These are phyloP conservation scores for Jacaranda copaia DNA, from an alignment of 257 asterid species.

Conservation along the genomic window DNA sequence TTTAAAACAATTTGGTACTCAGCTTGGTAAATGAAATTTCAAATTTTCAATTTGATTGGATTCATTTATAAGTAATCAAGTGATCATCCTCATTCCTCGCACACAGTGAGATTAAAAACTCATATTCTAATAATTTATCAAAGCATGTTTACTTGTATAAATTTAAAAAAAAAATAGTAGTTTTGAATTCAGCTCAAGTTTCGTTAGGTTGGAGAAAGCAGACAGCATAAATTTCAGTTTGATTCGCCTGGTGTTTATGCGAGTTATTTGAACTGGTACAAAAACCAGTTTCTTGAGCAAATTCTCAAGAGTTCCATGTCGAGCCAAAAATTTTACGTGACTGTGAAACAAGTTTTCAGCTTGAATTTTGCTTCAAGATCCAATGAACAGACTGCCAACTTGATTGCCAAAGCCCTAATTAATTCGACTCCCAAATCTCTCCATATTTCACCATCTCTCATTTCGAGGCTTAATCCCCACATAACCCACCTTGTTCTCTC, in stretches of 20 bases:
- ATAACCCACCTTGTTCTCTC: constrained; percentile 62
- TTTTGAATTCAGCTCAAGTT: too few relatives aligned
- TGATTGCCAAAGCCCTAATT: constrained; percentile 60
- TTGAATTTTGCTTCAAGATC: constrained; percentile 43
- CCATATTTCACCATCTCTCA: constrained; percentile 44
- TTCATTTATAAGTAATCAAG: too few relatives aligned
- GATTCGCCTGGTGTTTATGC: not conserved
- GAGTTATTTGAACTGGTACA: not conserved
- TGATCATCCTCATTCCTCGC: too few relatives aligned
- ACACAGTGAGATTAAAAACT: too few relatives aligned
- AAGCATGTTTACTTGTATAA: too few relatives aligned
- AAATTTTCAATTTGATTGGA: too few relatives aligned
- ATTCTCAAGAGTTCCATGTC: constrained; percentile 49
- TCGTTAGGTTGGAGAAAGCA: too few relatives aligned
- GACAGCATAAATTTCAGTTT: not conserved
- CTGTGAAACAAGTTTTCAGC: constrained; percentile 54
- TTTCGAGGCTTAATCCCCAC: constrained; percentile 54
- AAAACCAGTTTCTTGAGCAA: not conserved
- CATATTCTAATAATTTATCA: too few relatives aligned
- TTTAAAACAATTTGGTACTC: too few relatives aligned
- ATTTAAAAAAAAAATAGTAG: too few relatives aligned
- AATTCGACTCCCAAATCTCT: constrained; percentile 39
- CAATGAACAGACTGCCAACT: constrained; percentile 55
- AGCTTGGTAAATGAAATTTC: too few relatives aligned
- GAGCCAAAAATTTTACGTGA: constrained; percentile 44